Base-by-base conservation (phyloP, 2,329 filamentous ascomycete genomes). In the Metarhizium guizhouense region DNA sequence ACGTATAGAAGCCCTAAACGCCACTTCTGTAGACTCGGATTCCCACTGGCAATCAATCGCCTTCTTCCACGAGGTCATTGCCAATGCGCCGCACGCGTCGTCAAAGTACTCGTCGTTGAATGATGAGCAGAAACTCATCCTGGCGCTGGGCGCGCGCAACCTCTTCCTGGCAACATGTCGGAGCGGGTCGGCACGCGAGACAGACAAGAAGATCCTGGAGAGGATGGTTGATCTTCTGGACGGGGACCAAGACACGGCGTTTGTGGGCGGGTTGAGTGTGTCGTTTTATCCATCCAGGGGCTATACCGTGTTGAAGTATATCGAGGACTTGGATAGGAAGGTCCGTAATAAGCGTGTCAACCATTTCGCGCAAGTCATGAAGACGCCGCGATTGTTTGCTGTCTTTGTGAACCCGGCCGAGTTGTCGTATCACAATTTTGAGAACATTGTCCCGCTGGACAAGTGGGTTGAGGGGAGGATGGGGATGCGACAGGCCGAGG, bases 341-440 rank as follows among this genome's bases (percentile, higher is more conserved):
- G 52, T 57, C 30, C 29, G 32, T 34, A 18, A 47, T 3, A 51
- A 11, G 30, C 51, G 36, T 34, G 51, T 42, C 20, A 29, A 36
- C 6, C 54, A 58, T 18, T 58, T 54, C 47, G 57, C 57, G 38
- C 57, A 55, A 49, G 25, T 58, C 34, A 34, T 49, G 13, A 36
- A 32, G 29, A 36, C 49, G 51, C 57, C 57, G 42, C 52, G 54
- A 36, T 18, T 58, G 45, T 58, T 58, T 56, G 57, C 57, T 36
- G 57, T 53, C 10, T 58, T 58, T 54, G 57, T 43, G 11, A 25
- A 51, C 40, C 47, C 54, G 6, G 38, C 29, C 18, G 53, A 55
- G 38, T 50, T 48, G 40, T 30, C 51, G 13, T 53, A 53, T 20
- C 51, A 53, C 25, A 53, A 53, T 47, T 53, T 53, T 16, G 51